phyloP scores from a whole-genome alignment of 352 stramenopile genomes.

The Phytophthora podocarpi region DNA sequence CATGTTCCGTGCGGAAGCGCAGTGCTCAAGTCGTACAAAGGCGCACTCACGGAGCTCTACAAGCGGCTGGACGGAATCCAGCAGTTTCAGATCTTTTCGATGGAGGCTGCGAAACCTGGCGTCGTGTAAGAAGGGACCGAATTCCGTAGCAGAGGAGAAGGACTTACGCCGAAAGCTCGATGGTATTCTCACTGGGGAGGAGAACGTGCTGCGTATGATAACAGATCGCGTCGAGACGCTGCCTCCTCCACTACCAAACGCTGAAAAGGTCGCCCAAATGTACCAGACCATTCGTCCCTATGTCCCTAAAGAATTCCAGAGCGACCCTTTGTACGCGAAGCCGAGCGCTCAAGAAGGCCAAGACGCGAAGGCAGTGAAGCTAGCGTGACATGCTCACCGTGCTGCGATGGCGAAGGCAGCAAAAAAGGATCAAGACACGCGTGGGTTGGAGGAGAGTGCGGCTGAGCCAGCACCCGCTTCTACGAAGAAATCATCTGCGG shows the following conservation, averaged over 20 bases:
- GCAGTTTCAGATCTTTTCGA: not conserved
- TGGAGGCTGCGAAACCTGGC: no score
- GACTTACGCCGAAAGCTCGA: slow-evolving; percentile 13
- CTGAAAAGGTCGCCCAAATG: slow-evolving; percentile 12
- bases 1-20: no score
- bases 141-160: not conserved
- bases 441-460: no score
- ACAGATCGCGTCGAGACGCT: not conserved
- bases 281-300: slow-evolving; percentile 16
- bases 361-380: slow-evolving; percentile 2
- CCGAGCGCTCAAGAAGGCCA: not conserved
- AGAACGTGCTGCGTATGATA: not conserved
- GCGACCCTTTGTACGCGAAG: slow-evolving; percentile 10
- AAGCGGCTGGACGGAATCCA: not conserved
- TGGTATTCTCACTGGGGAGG: not conserved
- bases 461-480: no score
- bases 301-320: slow-evolving; percentile 10
- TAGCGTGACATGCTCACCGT: not conserved
- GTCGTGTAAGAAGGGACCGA: not conserved
- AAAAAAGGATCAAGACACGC: not conserved
- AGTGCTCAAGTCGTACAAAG: no score
- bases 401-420: not conserved
- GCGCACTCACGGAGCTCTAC: not conserved
- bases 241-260: slow-evolving; percentile 2
- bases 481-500: no score